Percentiles rank a stretch among this genome's conserved stretches.
Conservation (phyloP, 257 asterid genomes). For the Nemophila menziesii region DNA sequence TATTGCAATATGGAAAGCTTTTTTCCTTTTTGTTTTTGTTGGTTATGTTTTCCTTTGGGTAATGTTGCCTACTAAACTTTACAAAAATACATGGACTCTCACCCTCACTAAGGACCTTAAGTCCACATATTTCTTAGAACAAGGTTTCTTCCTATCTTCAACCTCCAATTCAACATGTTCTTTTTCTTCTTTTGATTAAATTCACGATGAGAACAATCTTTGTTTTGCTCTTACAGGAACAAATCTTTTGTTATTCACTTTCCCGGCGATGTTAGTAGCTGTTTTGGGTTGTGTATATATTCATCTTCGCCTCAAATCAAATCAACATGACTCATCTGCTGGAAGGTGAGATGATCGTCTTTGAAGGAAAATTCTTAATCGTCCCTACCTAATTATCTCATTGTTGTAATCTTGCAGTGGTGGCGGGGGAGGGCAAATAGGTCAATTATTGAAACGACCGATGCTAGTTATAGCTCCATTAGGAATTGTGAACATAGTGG, state of each 20-base stretch:
- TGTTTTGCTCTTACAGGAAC: constrained; percentile 28
- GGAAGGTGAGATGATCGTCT: constrained; percentile 15
- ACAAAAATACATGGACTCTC: constrained; percentile 35
- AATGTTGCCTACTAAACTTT: constrained; percentile 39
- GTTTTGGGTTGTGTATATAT: constrained; percentile 42
- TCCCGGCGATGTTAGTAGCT: constrained; percentile 39
- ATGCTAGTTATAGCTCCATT: constrained; percentile 35
- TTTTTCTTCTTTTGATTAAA: neutral
- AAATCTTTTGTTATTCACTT: constrained; percentile 43
- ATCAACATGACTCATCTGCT: neutral
- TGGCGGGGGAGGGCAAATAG: constrained; percentile 11
- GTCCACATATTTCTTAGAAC: constrained; percentile 45
- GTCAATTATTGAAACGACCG: constrained; percentile 25
- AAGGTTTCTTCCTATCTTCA: constrained; percentile 16
- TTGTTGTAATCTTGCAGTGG: constrained; percentile 13
- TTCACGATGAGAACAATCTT: neutral
- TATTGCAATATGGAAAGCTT: constrained; percentile 21
- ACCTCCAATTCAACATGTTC: neutral
- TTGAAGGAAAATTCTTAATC: neutral
- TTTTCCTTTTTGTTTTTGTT: constrained; percentile 29
- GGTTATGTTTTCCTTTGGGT: constrained; percentile 43
- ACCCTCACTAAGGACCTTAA: constrained; percentile 18
- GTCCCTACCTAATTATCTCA: neutral
- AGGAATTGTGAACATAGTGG: constrained; percentile 20
- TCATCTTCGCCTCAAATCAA: constrained; percentile 26